phyloP scores from a whole-genome alignment of 371 early-diverging fungal species.

The Rhizopus stolonifer region DNA sequence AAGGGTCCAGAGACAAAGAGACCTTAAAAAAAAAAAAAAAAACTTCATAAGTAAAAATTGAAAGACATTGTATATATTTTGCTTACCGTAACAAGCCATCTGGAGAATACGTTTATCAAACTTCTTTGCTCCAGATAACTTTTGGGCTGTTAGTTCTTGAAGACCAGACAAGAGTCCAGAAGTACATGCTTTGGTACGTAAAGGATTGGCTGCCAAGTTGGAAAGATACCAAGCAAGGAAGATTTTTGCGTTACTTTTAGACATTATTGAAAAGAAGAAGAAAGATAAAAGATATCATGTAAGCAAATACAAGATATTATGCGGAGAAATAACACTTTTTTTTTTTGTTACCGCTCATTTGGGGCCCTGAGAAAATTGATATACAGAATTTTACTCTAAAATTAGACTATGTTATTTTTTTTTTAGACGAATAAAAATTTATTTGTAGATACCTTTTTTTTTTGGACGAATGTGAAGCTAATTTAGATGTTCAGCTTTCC shows the following conservation, averaged over 20 bases:
- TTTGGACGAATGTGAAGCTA: too few relatives aligned
- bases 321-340: too few relatives aligned
- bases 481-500: too few relatives aligned
- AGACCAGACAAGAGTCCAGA: conserved; percentile 71
- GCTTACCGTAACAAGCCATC: conserved; percentile 78
- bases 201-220: conserved; percentile 64
- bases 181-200: conserved; percentile 81
- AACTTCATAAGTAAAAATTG: neutral
- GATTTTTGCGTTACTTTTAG: conserved; percentile 6
- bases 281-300: too few relatives aligned
- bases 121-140: conserved; percentile 60
- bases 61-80: neutral
- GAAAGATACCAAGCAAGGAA: conserved; percentile 66
- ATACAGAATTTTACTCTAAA: too few relatives aligned
- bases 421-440: too few relatives aligned
- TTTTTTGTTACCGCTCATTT: too few relatives aligned
- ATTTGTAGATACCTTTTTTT: too few relatives aligned
- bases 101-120: conserved; percentile 71
- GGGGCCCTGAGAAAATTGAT: too few relatives aligned
- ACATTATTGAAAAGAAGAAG: too few relatives aligned
- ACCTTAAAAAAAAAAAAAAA: conserved; percentile 36
- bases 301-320: too few relatives aligned
- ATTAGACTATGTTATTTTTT: too few relatives aligned
- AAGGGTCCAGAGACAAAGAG: conserved; percentile 71
- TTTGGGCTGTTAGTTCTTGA: conserved; percentile 78